Percentiles rank a stretch among this genome's conserved stretches.
Evolutionary conservation across 352 stramenopile species (phyloP).

Genomic region (Globisporangium paddicum): DNA sequence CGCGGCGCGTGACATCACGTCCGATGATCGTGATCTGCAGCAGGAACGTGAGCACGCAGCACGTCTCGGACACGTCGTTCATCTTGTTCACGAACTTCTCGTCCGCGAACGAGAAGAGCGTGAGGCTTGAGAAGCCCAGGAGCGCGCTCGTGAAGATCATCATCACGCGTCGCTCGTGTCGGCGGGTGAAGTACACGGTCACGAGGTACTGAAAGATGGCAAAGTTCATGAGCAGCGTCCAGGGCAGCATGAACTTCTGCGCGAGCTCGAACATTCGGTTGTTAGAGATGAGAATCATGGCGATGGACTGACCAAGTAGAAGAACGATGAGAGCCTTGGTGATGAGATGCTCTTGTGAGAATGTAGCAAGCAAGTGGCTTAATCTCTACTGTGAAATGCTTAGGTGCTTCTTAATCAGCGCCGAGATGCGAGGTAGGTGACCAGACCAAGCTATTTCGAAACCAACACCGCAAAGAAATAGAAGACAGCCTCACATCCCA

Average conservation of each 20-base stretch:
- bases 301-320: too few relatives aligned
- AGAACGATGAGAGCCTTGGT: too few relatives aligned
- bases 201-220: neutral
- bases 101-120: slow-evolving; percentile 14
- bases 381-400: too few relatives aligned
- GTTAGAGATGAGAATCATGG: neutral
- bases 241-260: neutral
- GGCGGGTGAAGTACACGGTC: neutral
- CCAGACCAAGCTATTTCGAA: too few relatives aligned
- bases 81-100: slow-evolving; percentile 15
- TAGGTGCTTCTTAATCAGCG: too few relatives aligned
- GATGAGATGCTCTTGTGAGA: too few relatives aligned
- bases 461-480: too few relatives aligned
- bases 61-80: slow-evolving; percentile 28
- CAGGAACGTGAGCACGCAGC: slow-evolving; percentile 26
- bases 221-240: neutral
- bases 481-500: too few relatives aligned
- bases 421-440: too few relatives aligned
- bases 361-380: too few relatives aligned
- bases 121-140: neutral
- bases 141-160: neutral
- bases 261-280: neutral
- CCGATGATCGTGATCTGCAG: slow-evolving; percentile 34
- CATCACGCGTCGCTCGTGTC: neutral
- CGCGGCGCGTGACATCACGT: slow-evolving; percentile 22